Base-by-base conservation (phyloP, 495 filamentous ascomycete genomes). In the Podospora comata region DNA sequence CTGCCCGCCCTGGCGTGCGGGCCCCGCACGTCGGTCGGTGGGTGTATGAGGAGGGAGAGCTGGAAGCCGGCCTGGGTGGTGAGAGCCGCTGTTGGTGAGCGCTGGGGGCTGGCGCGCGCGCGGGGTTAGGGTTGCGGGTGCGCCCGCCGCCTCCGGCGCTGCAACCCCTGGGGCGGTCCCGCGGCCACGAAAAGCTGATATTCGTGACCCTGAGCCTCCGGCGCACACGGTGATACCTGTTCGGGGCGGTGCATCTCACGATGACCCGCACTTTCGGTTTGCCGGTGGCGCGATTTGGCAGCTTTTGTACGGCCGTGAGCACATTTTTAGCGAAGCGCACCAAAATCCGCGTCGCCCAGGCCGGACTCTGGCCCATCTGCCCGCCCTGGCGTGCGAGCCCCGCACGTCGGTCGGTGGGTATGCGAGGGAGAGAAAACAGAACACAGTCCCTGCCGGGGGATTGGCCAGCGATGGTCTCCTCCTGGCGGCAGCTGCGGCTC, bases 321-420 rank as follows among this genome's bases (percentile, higher is more conserved):
- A 65, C 30, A 68, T 71, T 71, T 71, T 66, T 64, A 60, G 39
- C 55, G 15, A 61, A 56, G 54, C 55, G 4, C 69, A 65, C 60
- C 63, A 61, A 64, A 67, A 67, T 44, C 60, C 55, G 63, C 65
- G 67, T 71, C 53, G 53, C 65, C 65, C 65, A 60, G 67, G 54
- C 11, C 27, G 44, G 26, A 28, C 11, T 48, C 34, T 28, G 48
- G n/a, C n/a, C n/a, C n/a, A n/a, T n/a, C n/a, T n/a, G n/a, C n/a
- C n/a, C n/a, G n/a, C n/a, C n/a, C n/a, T n/a, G n/a, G n/a, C n/a
- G n/a, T n/a, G n/a, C n/a, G n/a, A n/a, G n/a, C n/a, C n/a, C n/a
- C n/a, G n/a, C n/a, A n/a, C n/a, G n/a, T n/a, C n/a, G 65, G 65
- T 57, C 65, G 69, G 60, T 64, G 65, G 69, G 65, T 67, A 60